Conservation (phyloP, 192 early-diverging fungal genomes). For the Anaeromyces robustus region DNA sequence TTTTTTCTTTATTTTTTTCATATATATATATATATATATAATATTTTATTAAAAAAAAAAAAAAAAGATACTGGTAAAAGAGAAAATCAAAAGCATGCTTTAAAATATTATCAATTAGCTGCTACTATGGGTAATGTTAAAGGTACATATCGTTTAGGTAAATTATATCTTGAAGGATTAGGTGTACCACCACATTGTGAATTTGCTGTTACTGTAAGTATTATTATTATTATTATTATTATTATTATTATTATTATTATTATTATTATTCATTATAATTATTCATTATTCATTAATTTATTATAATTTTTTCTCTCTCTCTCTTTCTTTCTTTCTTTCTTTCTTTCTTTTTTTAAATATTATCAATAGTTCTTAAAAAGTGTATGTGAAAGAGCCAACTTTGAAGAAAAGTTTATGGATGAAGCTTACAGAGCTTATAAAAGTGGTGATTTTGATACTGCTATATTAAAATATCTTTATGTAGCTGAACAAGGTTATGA, state of each 20-base stretch:
- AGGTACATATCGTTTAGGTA: conserved; percentile 66
- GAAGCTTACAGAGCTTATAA: conserved; percentile 37
- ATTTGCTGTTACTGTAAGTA: conserved; percentile 42
- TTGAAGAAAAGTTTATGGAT: conserved; percentile 54
- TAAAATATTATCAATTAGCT: conserved; percentile 36
- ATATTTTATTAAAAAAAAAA: conserved; percentile 7
- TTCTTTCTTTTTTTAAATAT: too few species aligned
- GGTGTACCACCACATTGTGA: conserved; percentile 36
- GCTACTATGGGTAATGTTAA: conserved; percentile 47
- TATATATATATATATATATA: too few species aligned
- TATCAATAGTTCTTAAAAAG: conserved; percentile 55
- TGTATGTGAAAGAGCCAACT: conserved; percentile 72
- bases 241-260: too few species aligned
- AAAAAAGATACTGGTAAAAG: conserved; percentile 7
- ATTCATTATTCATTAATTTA: too few species aligned
- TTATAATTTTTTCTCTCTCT: too few species aligned
- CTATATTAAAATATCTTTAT: conserved; percentile 55
- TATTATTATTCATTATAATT: too few species aligned
- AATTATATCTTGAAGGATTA: conserved; percentile 43
- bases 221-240: conserved; percentile 1
- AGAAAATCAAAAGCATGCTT: conserved; percentile 15
- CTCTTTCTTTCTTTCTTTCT: too few species aligned
- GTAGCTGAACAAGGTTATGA: conserved; percentile 85
- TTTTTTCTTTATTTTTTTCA: background rate
- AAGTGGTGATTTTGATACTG: conserved; percentile 48